Evolutionary conservation across 306 rosid genomes (phyloP), one percentile per base, ranked within the genome.

Genomic region (Betula pendula): DNA sequence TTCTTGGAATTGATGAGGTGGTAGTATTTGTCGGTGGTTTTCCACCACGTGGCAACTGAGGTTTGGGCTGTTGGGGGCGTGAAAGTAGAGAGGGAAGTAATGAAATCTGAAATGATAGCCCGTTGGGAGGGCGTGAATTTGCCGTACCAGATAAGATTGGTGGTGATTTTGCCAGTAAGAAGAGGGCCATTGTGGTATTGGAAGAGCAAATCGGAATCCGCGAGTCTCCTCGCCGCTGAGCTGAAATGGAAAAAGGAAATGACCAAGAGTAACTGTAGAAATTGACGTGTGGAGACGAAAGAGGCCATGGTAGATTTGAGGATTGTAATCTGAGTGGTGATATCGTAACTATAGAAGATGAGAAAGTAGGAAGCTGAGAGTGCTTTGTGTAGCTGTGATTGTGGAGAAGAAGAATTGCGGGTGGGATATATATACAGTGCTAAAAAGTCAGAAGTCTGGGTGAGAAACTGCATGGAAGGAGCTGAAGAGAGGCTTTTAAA

Each of bases 131-230:
- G 87, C 2, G 29, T 88, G 88, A 93, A 93, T 9, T 78, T 83
- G 8, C 93, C 98, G 49, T 93, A 93, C 94, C 94, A 93, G 4
- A 93, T 86, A 13, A 92, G 85, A 76, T 92, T 88, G 71, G 87
- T 17, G 69, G 94, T 77, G 81, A 83, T 67, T 44, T 85, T 82
- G 0, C 93, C 91, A 0, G 52, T 42, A 1, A 90, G 90, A 43
- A 93, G 94, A 68, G 91, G 81, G 50, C 98, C 98, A 24, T 87
- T 88, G 81, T 93, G 98, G 91, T 89, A 93, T 47, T 88, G 84
- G 67, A 93, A 91, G 3, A 79, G 73, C 10, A 90, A 73, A 19
- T 82, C 42, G 0, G 88, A 68, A 14, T 65, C 68, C 11, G 84
- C 16, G 29, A 87, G 85, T 19, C 1, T 84, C 22, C 93, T 84